phyloP scores from a whole-genome alignment of 2,329 filamentous ascomycete species.

The Metarhizium album region DNA sequence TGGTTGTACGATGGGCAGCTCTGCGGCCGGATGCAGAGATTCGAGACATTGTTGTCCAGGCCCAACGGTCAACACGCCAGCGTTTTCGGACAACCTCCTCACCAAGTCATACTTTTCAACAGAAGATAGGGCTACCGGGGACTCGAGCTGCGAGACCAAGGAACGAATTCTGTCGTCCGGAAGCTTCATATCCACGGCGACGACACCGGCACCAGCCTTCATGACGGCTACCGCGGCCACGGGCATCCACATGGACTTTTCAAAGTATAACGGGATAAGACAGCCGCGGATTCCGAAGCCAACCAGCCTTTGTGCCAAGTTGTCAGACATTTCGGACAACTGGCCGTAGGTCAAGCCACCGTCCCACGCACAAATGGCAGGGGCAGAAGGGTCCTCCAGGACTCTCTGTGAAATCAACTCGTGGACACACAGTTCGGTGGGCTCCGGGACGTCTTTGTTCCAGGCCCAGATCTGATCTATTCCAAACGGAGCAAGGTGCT shows the following conservation, averaged over 20 bases:
- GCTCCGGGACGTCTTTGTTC: conserved; percentile 9
- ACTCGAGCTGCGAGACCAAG: conserved; percentile 9
- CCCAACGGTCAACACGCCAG: neutral
- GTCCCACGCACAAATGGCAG: conserved; percentile 16
- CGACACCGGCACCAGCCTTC: neutral
- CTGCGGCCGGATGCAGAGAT: neutral
- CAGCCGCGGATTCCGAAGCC: neutral
- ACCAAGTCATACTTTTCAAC: conserved; percentile 2
- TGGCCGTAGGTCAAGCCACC: conserved; percentile 12
- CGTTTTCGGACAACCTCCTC: neutral
- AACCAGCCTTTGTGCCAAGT: conserved; percentile 4
- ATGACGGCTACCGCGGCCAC: conserved; percentile 1
- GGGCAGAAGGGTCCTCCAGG: conserved; percentile 1
- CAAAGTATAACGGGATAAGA: neutral
- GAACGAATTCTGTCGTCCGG: conserved; percentile 8
- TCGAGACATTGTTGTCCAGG: neutral
- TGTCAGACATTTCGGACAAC: conserved; percentile 4
- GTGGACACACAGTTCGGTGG: conserved; percentile 11
- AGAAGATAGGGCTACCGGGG: conserved; percentile 11
- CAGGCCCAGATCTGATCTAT: conserved; percentile 9
- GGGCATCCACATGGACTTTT: conserved; percentile 4
- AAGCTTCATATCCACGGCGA: conserved; percentile 8
- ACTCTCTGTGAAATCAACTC: conserved; percentile 11
- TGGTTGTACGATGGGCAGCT: conserved; percentile 4
- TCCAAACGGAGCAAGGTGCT: neutral